Percentiles rank a stretch among this genome's conserved stretches.
Conservation (phyloP, 2,329 filamentous ascomycete species). For the Pseudogymnoascus pannorum region DNA sequence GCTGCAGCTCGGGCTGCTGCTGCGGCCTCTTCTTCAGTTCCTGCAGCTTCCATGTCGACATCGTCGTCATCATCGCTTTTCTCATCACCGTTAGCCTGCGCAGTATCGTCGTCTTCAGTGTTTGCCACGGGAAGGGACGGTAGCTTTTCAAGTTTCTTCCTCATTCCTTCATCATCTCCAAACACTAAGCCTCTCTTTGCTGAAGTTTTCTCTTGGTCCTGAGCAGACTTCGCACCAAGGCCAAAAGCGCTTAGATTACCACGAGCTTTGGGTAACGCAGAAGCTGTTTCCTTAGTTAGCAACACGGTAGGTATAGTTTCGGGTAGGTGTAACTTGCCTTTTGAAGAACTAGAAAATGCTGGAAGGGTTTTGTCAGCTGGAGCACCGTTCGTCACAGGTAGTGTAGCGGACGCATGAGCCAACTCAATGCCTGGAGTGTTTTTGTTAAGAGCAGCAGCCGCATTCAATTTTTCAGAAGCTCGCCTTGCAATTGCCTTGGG, state of each 20-base stretch:
- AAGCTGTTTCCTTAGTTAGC: slow-evolving; percentile 23
- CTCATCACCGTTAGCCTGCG: slow-evolving; percentile 52
- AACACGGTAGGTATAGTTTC: neutral
- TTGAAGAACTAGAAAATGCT: slow-evolving; percentile 32
- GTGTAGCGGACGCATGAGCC: slow-evolving; percentile 37
- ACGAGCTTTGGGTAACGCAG: slow-evolving; percentile 57
- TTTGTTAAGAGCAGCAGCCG: slow-evolving; percentile 43
- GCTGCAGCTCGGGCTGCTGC: slow-evolving; percentile 79
- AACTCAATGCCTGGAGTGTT: slow-evolving; percentile 44
- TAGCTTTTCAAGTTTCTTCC: slow-evolving; percentile 85
- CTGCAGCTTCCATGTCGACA: slow-evolving; percentile 65
- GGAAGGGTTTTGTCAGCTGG: slow-evolving; percentile 37
- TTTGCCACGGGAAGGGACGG: slow-evolving; percentile 66
- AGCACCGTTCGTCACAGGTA: slow-evolving; percentile 32
- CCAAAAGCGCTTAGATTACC: slow-evolving; percentile 79
- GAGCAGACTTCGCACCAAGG: slow-evolving; percentile 58
- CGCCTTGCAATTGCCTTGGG: slow-evolving; percentile 82
- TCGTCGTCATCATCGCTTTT: slow-evolving; percentile 61
- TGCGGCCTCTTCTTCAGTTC: slow-evolving; percentile 79
- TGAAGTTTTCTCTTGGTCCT: slow-evolving; percentile 58
- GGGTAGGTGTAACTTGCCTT: slow-evolving; percentile 28
- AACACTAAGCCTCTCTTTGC: slow-evolving; percentile 73
- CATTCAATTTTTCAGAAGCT: slow-evolving; percentile 51
- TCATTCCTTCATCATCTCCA: slow-evolving; percentile 79
- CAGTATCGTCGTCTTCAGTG: slow-evolving; percentile 45